These are phyloP conservation scores for Puccinellia tenuiflora DNA, from an alignment of 176 grass and related monocot genomes.

Conservation along the genomic window DNA sequence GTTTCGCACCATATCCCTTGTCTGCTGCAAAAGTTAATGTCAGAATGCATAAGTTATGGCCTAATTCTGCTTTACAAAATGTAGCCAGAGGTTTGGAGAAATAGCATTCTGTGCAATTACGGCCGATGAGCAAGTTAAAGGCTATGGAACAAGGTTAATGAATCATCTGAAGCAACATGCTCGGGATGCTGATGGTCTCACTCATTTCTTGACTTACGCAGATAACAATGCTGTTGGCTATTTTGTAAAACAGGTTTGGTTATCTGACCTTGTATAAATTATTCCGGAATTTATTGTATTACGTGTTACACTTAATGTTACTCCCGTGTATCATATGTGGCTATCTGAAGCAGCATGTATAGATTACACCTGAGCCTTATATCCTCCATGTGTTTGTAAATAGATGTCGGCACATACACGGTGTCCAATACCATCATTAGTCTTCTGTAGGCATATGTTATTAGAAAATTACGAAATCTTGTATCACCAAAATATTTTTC, in stretches of 20 bases:
- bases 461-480: background rate
- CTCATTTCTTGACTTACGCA: conserved; percentile 98
- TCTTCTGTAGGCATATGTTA: background rate
- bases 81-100: conserved; percentile 94
- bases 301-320: no score
- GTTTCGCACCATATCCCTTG: background rate
- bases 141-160: conserved; percentile 99
- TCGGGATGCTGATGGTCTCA: conserved; percentile 85
- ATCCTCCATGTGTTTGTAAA: background rate
- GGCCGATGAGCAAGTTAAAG: conserved; percentile 99
- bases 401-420: background rate
- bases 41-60: background rate
- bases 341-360: background rate
- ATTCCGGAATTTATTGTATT: background rate
- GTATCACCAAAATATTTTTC: background rate
- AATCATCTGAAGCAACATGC: conserved; percentile 99
- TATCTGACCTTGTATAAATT: conserved; percentile 4
- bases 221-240: conserved; percentile 99
- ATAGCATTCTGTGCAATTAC: conserved; percentile 99
- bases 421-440: background rate
- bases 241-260: conserved; percentile 88
- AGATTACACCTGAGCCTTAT: background rate
- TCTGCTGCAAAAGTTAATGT: background rate
- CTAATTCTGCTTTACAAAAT: conserved; percentile 30
- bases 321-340: background rate